phyloP scores from a whole-genome alignment of 2,329 filamentous ascomycete genomes.

The Tolypocladium tundrense region DNA sequence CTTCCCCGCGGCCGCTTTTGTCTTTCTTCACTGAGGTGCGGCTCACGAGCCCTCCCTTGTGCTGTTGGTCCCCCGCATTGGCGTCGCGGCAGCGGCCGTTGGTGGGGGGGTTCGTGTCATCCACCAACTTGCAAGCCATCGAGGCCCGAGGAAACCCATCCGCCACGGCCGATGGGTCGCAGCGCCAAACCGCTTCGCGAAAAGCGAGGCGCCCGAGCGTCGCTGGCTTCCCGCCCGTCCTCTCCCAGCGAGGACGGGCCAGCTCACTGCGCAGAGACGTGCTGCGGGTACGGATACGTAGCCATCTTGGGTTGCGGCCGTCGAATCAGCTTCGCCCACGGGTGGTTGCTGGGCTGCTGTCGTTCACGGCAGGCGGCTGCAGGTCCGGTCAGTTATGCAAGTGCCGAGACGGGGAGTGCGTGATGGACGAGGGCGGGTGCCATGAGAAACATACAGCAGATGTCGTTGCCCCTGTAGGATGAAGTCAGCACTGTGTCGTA shows the following conservation, averaged over 20 bases:
- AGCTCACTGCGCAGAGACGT: slow-evolving; percentile 17
- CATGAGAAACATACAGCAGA: slow-evolving; percentile 27
- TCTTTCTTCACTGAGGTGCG: background rate
- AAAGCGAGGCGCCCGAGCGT: background rate
- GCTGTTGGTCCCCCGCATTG: background rate
- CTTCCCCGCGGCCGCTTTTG: background rate
- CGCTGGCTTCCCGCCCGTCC: background rate
- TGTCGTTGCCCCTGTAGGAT: slow-evolving; percentile 29
- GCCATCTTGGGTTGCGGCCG: slow-evolving; percentile 18
- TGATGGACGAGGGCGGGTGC: background rate
- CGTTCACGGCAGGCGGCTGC: slow-evolving; percentile 29
- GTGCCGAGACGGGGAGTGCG: background rate
- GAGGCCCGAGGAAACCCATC: background rate
- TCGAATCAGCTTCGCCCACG: slow-evolving; percentile 27
- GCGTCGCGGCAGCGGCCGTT: background rate
- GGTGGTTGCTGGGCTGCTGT: slow-evolving; percentile 25
- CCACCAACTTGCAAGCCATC: background rate
- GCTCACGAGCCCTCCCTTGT: background rate
- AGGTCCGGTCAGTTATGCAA: slow-evolving; percentile 10
- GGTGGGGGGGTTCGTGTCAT: background rate
- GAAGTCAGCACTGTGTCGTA: slow-evolving; percentile 12
- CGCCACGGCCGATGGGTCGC: background rate
- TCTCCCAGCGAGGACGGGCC: background rate
- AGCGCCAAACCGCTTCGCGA: background rate
- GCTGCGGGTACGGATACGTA: slow-evolving; percentile 12